Evolutionary conservation across 805 yeast genomes (phyloP), one percentile per base, ranked within the genome.

Genomic region (Candida nitratophila): DNA sequence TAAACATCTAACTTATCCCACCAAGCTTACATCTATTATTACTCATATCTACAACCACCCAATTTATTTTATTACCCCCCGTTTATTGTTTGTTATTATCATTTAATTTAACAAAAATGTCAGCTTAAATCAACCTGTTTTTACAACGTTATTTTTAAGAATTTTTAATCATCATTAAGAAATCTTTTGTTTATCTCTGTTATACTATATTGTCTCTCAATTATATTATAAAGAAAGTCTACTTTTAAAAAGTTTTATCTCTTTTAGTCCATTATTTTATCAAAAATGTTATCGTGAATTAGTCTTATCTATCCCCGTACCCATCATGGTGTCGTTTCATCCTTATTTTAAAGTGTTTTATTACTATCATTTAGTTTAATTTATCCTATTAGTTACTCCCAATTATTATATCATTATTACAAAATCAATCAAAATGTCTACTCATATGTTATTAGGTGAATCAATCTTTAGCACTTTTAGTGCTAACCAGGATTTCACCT

Each of bases 381-480:
- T 44, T 19, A 16, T 19, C n/a, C n/a, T 34, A 34, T 34, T 48
- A 46, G 49, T 24, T 51, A 53, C n/a, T 11, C n/a, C 32, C 32
- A 44, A 46, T 48, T 46, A 44, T 44, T 36, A 32, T 32, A 20
- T 19, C 16, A 11, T 19, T 20, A 34, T 34, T 34, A 34, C 19
- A 21, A 36, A 22, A 22, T 22, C 30, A 21, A 22, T 22, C 17
- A 36, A 36, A 36, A 53, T 46, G 46, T 46, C 49, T 30, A 29
- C 49, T 43, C 51, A 53, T 10, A 53, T 62, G 57, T 48, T 60
- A 46, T 51, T 63, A 49, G 66, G 66, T 48, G 66, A 62, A 51
- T 57, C 62, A 12, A 54, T 61, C 29, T 63, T 63, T 49, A 57
- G 53, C 41, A 50, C 57, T 19, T 54, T 56, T 35, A 47, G 27